Base-by-base conservation (phyloP, 2,329 filamentous ascomycete species). In the Orbilia quercus region DNA sequence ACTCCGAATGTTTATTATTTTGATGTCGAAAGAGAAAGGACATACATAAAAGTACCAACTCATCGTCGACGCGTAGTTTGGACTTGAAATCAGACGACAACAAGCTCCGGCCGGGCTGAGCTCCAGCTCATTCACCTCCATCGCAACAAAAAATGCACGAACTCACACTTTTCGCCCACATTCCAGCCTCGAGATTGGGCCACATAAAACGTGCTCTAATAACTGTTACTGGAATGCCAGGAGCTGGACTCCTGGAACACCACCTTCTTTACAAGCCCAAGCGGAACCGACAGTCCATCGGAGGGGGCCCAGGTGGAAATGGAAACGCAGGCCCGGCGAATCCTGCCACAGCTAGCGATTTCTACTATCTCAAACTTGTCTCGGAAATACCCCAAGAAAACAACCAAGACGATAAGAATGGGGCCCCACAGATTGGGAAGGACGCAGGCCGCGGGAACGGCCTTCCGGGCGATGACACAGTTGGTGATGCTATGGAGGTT, bases 231-330 rank as follows among this genome's bases (percentile, higher is more conserved):
- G 76, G 76, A 22, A 78, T 78, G 77, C 40, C 70, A 7, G 72
- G 72, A 7, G 75, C 70, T 16, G 66, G 42, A 18, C 58, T 76
- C n/a, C 66, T 77, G n/a, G 70, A 77, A 25, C 77, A 78, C 34
- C 76, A 77, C 28, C 75, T 78, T 28, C 60, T 78, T 22, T 77
- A 75, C 67, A 77, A 77, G 55, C 76, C 76, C 11, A 76, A 76
- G 34, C 57, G 74, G 14, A 66, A 57, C 23, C 57, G 76, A 22
- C 76, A 69, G 18, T 73, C 58, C 1, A 44, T 60, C 7, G 60
- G 70, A 12, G 60, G 62, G 2, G 34, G 42, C 3, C n/a, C 47
- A 14, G 23, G 23, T 16, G 51, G 48, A 7, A 64, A 55, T 31
- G 55, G 36, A 20, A 54, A 28, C 25, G 22, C 51, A 7, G 66